Base-by-base conservation (phyloP, 495 filamentous ascomycete species). In the Penicillium riverlandense region DNA sequence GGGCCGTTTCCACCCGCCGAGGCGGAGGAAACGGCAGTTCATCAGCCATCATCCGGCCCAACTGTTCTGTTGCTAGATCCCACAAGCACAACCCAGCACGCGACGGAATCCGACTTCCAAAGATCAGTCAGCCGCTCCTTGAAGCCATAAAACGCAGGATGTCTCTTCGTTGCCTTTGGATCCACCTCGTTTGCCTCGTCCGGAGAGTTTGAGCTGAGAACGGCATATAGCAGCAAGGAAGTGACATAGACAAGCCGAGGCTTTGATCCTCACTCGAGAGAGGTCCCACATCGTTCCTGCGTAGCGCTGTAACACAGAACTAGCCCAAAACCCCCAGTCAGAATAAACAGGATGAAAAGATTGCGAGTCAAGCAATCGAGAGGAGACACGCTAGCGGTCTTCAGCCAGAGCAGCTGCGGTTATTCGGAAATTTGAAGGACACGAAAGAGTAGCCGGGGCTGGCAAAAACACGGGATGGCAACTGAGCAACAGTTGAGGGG, bases 251-350 rank as follows among this genome's bases (percentile, higher is more conserved):
- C 86, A 92, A 90, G 89, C 77, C 89, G 69, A 86, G 81, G 69
- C 89, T 89, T 90, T 95, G 89, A 95, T 80, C 72, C 88, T 86
- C 88, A 89, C 86, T 81, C 85, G 54, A 81, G 86, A 90, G 88
- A 90, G 86, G 88, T 88, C 89, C 89, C 74, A 68, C 57, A 40
- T 42, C 13, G 38, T 15, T 12, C 16, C 53, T 54, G 45, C 28
- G 28, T 41, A 14, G 6, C 10, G 48, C 45, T 44, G 38, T 40
- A 44, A 35, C 29, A 40, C 31, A 7, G 34, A 36, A 39, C 48
- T 35, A 22, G 33, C 43, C 22, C 16, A 47, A 16, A 33, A 27
- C 49, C 11, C 37, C 8, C 36, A 40, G 16, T 6, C 37, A 13
- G 33, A 35, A 29, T n/a, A 31, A 35, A 37, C 31, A 22, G 13